Evolutionary conservation across 306 rosid species (phyloP).

Genomic region (Dalbergia cochinchinensis): DNA sequence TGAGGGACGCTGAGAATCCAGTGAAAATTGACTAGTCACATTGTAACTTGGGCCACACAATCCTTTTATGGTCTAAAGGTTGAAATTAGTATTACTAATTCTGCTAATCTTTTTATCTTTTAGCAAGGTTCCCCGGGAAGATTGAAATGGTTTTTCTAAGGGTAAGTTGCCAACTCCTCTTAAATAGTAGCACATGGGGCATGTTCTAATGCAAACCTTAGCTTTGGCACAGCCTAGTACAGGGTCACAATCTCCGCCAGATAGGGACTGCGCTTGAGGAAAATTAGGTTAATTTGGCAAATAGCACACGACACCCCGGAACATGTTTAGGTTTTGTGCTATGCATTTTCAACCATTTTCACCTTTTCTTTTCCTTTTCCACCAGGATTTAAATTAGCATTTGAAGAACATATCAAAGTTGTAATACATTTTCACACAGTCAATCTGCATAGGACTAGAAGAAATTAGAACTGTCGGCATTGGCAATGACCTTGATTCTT

Average conservation of each 20-base stretch:
- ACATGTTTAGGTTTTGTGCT: conserved; percentile 37
- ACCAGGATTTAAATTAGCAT: neutral
- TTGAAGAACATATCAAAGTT: neutral
- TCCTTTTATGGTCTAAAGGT: conserved; percentile 30
- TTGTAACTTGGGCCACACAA: conserved; percentile 40
- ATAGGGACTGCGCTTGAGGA: conserved; percentile 25
- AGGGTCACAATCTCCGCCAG: conserved; percentile 38
- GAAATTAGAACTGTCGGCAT: neutral
- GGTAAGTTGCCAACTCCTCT: conserved; percentile 44
- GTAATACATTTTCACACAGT: neutral
- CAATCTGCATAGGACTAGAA: neutral
- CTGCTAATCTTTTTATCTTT: conserved; percentile 36
- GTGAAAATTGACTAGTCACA: conserved; percentile 47
- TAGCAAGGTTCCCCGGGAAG: conserved; percentile 19
- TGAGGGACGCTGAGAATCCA: conserved; percentile 65
- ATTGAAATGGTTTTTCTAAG: conserved; percentile 15
- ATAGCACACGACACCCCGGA: neutral
- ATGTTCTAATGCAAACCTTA: conserved; percentile 43
- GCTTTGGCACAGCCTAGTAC: conserved; percentile 6
- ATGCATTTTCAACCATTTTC: neutral
- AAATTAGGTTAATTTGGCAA: conserved; percentile 35
- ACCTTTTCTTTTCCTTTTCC: neutral
- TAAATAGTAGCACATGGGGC: conserved; percentile 50
- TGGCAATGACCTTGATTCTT: too few relatives aligned
- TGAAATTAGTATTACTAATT: conserved; percentile 42